phyloP scores from a whole-genome alignment of 257 asterid genomes.

The Dorcoceras hygrometricum region DNA sequence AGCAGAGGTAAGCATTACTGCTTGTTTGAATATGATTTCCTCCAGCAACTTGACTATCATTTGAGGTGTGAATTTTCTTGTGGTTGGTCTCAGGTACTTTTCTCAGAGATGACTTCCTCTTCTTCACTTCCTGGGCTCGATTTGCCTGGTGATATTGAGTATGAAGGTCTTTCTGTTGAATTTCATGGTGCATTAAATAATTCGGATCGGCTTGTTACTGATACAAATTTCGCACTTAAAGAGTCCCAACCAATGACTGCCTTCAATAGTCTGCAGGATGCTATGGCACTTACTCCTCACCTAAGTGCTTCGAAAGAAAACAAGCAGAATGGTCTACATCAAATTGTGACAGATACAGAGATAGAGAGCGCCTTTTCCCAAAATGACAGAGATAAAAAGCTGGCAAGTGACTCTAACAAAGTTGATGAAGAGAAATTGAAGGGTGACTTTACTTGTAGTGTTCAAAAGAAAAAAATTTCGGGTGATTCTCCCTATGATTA shows the following conservation, averaged over 20 bases:
- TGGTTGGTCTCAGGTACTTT: conserved; percentile 46
- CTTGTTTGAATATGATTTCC: not conserved
- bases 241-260: too few relatives aligned
- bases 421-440: conserved; percentile 20
- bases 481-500: conserved; percentile 16
- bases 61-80: conserved; percentile 18
- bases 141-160: conserved; percentile 27
- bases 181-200: conserved; percentile 38
- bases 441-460: conserved; percentile 8
- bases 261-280: too few relatives aligned
- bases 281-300: conserved; percentile 27
- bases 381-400: conserved; percentile 6
- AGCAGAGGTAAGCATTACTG: conserved; percentile 50
- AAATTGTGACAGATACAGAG: conserved; percentile 13
- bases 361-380: conserved; percentile 14
- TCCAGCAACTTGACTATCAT: not conserved
- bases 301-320: conserved; percentile 23
- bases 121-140: conserved; percentile 33
- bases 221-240: too few relatives aligned
- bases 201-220: conserved; percentile 37
- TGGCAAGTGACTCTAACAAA: conserved; percentile 20
- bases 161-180: conserved; percentile 39
- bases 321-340: conserved; percentile 20
- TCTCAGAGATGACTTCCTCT: conserved; percentile 55
- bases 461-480: conserved; percentile 5